A percentile compares a stretch with the other conserved stretches of the same genome.
phyloP scores from a whole-genome alignment of 2,329 filamentous ascomycete species.

The Alternaria burnsii region DNA sequence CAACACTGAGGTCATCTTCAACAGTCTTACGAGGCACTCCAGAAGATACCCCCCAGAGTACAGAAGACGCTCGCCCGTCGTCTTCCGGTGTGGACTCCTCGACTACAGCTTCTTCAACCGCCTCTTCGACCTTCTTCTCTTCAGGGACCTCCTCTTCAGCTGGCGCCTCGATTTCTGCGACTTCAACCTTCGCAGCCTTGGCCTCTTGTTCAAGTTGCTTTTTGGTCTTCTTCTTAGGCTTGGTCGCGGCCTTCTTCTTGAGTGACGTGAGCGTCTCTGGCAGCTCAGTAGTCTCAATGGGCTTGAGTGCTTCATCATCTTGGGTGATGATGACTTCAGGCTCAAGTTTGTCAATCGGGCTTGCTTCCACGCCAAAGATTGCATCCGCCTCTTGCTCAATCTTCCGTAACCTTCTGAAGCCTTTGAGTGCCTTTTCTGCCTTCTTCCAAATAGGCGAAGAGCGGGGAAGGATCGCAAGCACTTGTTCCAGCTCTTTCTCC shows the following conservation, averaged over 20 bases:
- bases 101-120: slow-evolving; percentile 39
- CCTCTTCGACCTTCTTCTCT: slow-evolving; percentile 49
- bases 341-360: slow-evolving; percentile 55
- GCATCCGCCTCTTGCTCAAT: slow-evolving; percentile 86
- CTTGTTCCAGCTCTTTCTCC: slow-evolving; percentile 68
- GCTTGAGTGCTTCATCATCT: slow-evolving; percentile 53
- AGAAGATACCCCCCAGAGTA: slow-evolving; percentile 68
- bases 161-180: slow-evolving; percentile 51
- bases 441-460: slow-evolving; percentile 77
- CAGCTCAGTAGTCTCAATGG: slow-evolving; percentile 49
- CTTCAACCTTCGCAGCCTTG: slow-evolving; percentile 47
- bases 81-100: slow-evolving; percentile 43
- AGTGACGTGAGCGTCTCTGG: slow-evolving; percentile 36
- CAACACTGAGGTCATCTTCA: slow-evolving; percentile 68
- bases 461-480: slow-evolving; percentile 62
- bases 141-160: slow-evolving; percentile 53
- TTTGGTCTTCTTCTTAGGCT: slow-evolving; percentile 79
- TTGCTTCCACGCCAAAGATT: slow-evolving; percentile 60
- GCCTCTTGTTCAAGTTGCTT: slow-evolving; percentile 72
- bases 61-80: slow-evolving; percentile 60
- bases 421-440: slow-evolving; percentile 66
- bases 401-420: slow-evolving; percentile 72
- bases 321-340: slow-evolving; percentile 51
- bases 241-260: slow-evolving; percentile 53
- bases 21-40: slow-evolving; percentile 69